Evolutionary conservation across 352 stramenopile species (phyloP).

Genomic region (Saprolegnia diclina): DNA sequence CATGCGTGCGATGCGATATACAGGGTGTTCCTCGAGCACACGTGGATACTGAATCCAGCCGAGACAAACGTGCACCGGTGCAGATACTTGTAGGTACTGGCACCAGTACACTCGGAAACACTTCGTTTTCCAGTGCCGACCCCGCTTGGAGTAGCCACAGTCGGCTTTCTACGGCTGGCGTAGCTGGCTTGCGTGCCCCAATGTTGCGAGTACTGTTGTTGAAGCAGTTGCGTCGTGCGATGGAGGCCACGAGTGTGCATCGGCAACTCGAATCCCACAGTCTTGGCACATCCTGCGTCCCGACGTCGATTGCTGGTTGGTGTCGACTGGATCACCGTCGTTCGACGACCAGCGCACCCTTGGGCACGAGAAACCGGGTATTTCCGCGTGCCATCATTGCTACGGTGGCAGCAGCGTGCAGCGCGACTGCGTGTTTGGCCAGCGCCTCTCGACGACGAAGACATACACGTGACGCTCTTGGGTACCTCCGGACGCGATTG

Average conservation of each 20-base stretch:
- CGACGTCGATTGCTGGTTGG: not conserved
- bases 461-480: conserved; percentile 14
- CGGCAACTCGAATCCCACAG: not conserved
- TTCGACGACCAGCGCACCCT: too few species aligned
- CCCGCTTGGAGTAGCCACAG: too few species aligned
- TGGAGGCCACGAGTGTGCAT: not conserved
- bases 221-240: not conserved
- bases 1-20: too few species aligned
- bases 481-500: not conserved
- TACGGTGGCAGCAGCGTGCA: not conserved
- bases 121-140: too few species aligned
- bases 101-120: too few species aligned
- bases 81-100: too few species aligned
- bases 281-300: not conserved
- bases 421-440: not conserved
- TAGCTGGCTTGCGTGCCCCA: not conserved
- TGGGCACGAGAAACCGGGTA: too few species aligned
- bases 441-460: not conserved
- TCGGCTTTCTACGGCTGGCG: too few species aligned
- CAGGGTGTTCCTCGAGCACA: too few species aligned
- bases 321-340: too few species aligned
- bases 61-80: too few species aligned
- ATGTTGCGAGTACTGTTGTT: not conserved
- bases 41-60: too few species aligned
- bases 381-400: not conserved